Conservation (phyloP, 1,139 yeast genomes). For the Petasospora rhodanensis region DNA sequence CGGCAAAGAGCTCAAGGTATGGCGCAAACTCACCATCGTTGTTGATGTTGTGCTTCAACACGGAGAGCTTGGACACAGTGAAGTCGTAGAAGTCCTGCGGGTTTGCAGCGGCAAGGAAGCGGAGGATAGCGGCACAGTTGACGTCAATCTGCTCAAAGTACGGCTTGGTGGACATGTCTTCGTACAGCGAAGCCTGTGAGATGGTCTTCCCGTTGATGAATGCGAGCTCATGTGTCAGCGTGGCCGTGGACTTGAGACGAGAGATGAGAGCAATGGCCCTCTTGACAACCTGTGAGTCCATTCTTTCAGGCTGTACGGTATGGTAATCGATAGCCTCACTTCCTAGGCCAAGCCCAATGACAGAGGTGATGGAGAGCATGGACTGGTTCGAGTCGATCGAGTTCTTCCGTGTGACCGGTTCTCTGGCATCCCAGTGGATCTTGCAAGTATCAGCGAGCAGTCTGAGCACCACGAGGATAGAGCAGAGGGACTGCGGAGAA, state of each 20-base stretch:
- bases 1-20: conserved; percentile 48
- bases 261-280: conserved; percentile 25
- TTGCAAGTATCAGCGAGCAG: conserved; percentile 29
- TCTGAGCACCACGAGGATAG: conserved; percentile 28
- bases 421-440: conserved; percentile 30
- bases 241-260: conserved; percentile 24
- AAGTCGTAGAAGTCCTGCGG: conserved; percentile 45
- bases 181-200: conserved; percentile 13
- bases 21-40: conserved; percentile 43
- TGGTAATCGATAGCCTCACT: conserved; percentile 26
- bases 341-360: conserved; percentile 21
- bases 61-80: conserved; percentile 32
- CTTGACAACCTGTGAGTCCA: conserved; percentile 24
- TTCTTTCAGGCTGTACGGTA: conserved; percentile 26
- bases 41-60: conserved; percentile 32
- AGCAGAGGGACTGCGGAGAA: conserved; percentile 23
- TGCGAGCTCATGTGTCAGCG: conserved; percentile 25
- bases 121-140: conserved; percentile 40
- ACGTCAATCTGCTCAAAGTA: conserved; percentile 40
- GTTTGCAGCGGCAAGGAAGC: conserved; percentile 53
- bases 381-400: conserved; percentile 23
- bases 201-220: conserved; percentile 22
- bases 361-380: conserved; percentile 14
- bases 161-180: conserved; percentile 20
- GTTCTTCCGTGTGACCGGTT: conserved; percentile 20